Evolutionary conservation across 1,139 yeast genomes (phyloP).

Genomic region (Scheffersomyces segobiensis): DNA sequence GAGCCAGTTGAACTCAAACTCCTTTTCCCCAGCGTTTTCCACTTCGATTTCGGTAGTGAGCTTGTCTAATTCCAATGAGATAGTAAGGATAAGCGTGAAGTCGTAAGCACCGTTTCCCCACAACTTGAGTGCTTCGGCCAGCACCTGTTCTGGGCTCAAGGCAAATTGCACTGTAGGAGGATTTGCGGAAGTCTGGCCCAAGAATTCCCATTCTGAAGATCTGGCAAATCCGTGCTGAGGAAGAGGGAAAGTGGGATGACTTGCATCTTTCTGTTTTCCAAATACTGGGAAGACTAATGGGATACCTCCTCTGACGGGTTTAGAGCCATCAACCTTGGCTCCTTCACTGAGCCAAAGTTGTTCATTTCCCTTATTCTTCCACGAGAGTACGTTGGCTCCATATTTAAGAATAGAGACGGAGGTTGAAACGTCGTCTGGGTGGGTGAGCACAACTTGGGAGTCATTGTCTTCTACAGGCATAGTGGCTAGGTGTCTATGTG

Average conservation of each 20-base stretch:
- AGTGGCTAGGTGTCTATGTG: neutral
- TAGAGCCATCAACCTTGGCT: constrained; percentile 85
- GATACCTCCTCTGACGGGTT: constrained; percentile 95
- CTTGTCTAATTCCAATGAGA: constrained; percentile 53
- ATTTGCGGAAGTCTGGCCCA: constrained; percentile 67
- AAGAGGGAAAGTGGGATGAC: constrained; percentile 46
- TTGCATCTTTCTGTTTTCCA: constrained; percentile 59
- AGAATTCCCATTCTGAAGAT: constrained; percentile 84
- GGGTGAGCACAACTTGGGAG: constrained; percentile 60
- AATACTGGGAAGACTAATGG: constrained; percentile 95
- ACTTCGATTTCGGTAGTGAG: constrained; percentile 74
- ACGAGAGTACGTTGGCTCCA: constrained; percentile 87
- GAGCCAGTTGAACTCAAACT: constrained; percentile 88
- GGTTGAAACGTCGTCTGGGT: constrained; percentile 54
- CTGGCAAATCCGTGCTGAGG: constrained; percentile 98
- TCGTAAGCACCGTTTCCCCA: constrained; percentile 58
- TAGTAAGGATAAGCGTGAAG: constrained; percentile 74
- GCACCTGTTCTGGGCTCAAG: constrained; percentile 78
- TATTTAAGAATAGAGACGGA: constrained; percentile 68
- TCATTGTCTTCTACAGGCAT: constrained; percentile 69
- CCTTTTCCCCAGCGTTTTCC: constrained; percentile 60
- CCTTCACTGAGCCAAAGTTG: constrained; percentile 65
- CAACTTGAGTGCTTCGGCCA: constrained; percentile 56
- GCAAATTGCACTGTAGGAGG: constrained; percentile 84
- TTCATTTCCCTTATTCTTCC: constrained; percentile 70